Base-by-base conservation (phyloP, 2,329 filamentous ascomycete species). In the Aspergillus awamori region DNA sequence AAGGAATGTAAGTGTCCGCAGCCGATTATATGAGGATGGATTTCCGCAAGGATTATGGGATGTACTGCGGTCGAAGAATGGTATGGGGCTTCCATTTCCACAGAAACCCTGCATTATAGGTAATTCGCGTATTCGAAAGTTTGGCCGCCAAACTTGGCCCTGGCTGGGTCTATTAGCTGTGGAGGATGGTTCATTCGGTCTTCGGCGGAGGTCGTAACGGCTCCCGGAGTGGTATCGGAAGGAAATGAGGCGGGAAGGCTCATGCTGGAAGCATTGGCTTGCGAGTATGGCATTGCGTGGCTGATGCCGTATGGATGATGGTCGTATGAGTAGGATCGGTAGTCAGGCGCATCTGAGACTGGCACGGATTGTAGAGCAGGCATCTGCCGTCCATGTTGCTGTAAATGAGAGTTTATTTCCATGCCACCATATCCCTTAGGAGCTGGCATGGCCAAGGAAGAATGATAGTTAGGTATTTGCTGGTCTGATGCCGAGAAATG, bases 201-300 rank as follows among this genome's bases (percentile, higher is more conserved):
- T 30, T 70, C 66, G 7, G 69, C 53, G 10, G 66, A 54, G n/a
- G 63, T 63, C 41, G 59, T 59, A 17, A 64, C 62, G 10, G 61
- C 49, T 28, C 57, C 63, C 26, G 64, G 64, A 8, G 68, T 62
- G 11, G 70, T 61, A 24, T 74, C 72, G n/a, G 71, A 67, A 15
- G 71, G 71, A 48, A 71, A 74, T 6, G 75, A 72, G 1, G 73
- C 68, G 10, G 76, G 73, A 11, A 77, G 71, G 48, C 70, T 77
- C 60, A 77, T 63, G 26, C 67, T 71, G n/a, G 76, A 75, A 20
- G 74, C 60, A 43, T 72, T 75, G 36, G 70, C 68, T 53, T 75
- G 72, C 8, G 68, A 65, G 58, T 72, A 78, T 0, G 74, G 71
- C 24, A 75, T 67, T 5, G 65, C 63, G 26, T 70, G 66, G 41